Evolutionary conservation across 2,329 filamentous ascomycete species (phyloP), one percentile per base, ranked within the genome.

Genomic region (Zymoseptoria passerinii): DNA sequence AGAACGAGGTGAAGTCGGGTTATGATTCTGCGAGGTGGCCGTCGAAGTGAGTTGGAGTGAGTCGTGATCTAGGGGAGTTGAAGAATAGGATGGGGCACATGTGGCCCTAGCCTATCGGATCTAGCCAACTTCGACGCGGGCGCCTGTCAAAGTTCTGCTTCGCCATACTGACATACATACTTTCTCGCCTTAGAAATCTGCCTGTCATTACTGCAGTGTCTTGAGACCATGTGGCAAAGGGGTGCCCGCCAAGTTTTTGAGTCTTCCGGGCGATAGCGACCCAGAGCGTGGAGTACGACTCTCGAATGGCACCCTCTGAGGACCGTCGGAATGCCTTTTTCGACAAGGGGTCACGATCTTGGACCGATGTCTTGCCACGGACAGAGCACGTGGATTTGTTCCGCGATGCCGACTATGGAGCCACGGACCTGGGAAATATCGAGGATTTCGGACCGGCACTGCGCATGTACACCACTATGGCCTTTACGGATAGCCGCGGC

Each of bases 401-500:
- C 23, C 23, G 50, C n/a, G 10, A 52, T 27, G 50, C 50, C n/a
- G 50, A 52, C 50, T 52, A 28, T 52, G 50, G 20, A 28, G 13
- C 50, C 19, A 52, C 50, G n/a, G 8, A 27, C 23, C 48, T 66
- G 52, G 63, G 65, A n/a, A 58, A 56, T 9, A 53, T 63, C 6
- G 13, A 50, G 20, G 19, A 48, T 16, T 66, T 62, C 62, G 48
- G 57, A 4, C 61, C 59, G 16, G 59, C 63, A 16, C 55, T 67
- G 4, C 64, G 65, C n/a, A 50, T 57, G 18, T 64, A 65, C 50
- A 19, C 59, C 20, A 48, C 56, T n/a, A 64, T 64, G 64, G 28
- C 63, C 35, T 64, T 66, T 58, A 56, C 65, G 18, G 65, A 67
- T 52, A 58, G 55, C 35, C 54, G 65, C 40, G 44, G 27, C 18